phyloP scores from a whole-genome alignment of 169 alveolate genomes.

The Theileria orientalis region DNA sequence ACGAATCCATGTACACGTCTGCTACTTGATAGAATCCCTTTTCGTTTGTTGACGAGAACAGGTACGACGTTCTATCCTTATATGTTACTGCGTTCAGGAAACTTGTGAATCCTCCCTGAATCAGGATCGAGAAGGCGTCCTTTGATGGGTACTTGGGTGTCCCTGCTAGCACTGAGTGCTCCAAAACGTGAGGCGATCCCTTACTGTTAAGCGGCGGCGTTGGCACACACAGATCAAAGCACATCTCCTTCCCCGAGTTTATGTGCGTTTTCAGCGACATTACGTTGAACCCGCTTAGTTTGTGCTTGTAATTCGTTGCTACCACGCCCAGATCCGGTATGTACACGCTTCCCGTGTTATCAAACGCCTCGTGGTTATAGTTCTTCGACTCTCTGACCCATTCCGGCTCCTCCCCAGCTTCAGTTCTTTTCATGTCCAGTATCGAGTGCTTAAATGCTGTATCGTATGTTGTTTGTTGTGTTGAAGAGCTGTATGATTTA shows the following conservation, averaged over 20 bases:
- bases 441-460: constrained; percentile 2
- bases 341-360: constrained; percentile 20
- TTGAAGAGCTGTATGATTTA: not conserved
- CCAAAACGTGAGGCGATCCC: constrained; percentile 84
- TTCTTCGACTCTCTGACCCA: constrained; percentile 47
- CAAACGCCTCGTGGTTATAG: constrained; percentile 37
- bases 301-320: constrained; percentile 38
- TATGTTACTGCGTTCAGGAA: constrained; percentile 84
- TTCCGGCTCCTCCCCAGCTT: constrained; percentile 8
- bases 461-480: not conserved
- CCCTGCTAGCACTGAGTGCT: constrained; percentile 86
- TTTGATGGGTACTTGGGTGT: constrained; percentile 77
- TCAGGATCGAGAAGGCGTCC: constrained; percentile 78
- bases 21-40: constrained; percentile 68
- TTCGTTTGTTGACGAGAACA: constrained; percentile 83
- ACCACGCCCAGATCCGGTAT: constrained; percentile 47
- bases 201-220: constrained; percentile 62
- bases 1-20: constrained; percentile 75
- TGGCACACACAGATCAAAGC: constrained; percentile 58
- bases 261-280: constrained; percentile 46
- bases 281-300: constrained; percentile 38
- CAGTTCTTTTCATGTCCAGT: not conserved
- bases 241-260: constrained; percentile 53
- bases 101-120: constrained; percentile 80
- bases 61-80: constrained; percentile 84